Evolutionary conservation across 2,329 filamentous ascomycete genomes (phyloP).

Genomic region (Geoglossum cookeanum): DNA sequence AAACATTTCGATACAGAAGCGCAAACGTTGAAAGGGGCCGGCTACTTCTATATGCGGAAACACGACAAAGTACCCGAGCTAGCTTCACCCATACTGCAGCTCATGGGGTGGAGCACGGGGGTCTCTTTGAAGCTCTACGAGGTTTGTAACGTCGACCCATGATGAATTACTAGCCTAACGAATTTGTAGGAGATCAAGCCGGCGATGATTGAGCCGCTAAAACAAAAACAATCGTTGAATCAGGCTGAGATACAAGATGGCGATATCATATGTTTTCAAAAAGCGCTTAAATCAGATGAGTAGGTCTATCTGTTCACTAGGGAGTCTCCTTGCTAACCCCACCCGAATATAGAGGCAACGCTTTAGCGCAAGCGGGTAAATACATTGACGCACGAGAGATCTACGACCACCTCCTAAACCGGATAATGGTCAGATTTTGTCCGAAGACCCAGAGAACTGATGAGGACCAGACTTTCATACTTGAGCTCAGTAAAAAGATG

Average conservation of each 20-base stretch:
- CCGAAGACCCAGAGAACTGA: slow-evolving; percentile 33
- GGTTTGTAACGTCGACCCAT: slow-evolving; percentile 21
- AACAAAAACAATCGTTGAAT: slow-evolving; percentile 73
- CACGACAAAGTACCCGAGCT: slow-evolving; percentile 79
- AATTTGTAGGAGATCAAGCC: slow-evolving; percentile 67
- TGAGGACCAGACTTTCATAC: slow-evolving; percentile 47
- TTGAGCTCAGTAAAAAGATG: slow-evolving; percentile 74
- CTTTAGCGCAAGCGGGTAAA: slow-evolving; percentile 23
- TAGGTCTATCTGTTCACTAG: slow-evolving; percentile 8
- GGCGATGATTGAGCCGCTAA: slow-evolving; percentile 89
- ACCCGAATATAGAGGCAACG: neutral
- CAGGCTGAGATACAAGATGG: slow-evolving; percentile 92
- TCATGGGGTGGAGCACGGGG: slow-evolving; percentile 73
- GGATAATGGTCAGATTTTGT: slow-evolving; percentile 58
- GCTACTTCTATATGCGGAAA: slow-evolving; percentile 72
- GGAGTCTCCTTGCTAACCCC: neutral
- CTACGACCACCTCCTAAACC: slow-evolving; percentile 85
- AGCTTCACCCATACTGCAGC: slow-evolving; percentile 53
- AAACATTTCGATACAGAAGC: slow-evolving; percentile 73
- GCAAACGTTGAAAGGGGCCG: slow-evolving; percentile 57
- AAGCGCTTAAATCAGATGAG: slow-evolving; percentile 33
- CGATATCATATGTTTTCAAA: slow-evolving; percentile 91
- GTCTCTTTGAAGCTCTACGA: slow-evolving; percentile 62
- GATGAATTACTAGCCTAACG: slow-evolving; percentile 10
- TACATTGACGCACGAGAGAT: slow-evolving; percentile 59